These are phyloP conservation scores for Psilocybe azurescens DNA, from an alignment of 768 basidiomycete genomes.

Conservation along the genomic window DNA sequence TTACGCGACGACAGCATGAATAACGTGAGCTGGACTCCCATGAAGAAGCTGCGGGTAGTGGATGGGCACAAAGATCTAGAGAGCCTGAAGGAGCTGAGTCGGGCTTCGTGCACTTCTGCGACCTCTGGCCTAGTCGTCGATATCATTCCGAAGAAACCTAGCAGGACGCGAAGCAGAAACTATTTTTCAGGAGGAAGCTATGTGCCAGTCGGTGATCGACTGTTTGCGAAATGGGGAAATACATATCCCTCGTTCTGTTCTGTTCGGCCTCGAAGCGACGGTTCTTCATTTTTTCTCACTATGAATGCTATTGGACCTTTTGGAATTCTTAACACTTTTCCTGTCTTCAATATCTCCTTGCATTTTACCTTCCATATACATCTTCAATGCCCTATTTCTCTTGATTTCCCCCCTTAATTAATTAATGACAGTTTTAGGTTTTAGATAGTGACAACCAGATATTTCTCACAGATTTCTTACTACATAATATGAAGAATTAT, in stretches of 20 bases:
- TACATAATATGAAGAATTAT: no score
- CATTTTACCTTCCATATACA: no score
- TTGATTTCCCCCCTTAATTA: no score
- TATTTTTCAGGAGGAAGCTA: slow-evolving; percentile 28
- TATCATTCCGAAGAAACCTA: slow-evolving; percentile 20
- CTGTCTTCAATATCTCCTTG: no score
- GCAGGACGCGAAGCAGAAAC: slow-evolving; percentile 15
- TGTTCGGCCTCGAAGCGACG: background rate
- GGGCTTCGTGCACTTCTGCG: background rate
- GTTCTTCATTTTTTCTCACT: no score
- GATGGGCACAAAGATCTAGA: slow-evolving; percentile 26
- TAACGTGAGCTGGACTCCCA: slow-evolving; percentile 1
- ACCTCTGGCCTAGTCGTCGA: slow-evolving; percentile 10
- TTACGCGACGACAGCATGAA: background rate
- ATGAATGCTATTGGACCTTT: no score
- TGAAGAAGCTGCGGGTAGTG: slow-evolving; percentile 19
- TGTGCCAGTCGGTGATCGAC: slow-evolving; percentile 27
- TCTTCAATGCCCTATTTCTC: no score
- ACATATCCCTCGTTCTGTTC: background rate
- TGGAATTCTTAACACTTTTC: no score
- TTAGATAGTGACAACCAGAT: no score
- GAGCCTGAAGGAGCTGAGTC: slow-evolving; percentile 18
- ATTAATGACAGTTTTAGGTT: no score
- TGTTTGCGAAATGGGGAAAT: background rate
- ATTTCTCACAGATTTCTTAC: no score